Evolutionary conservation across 2,329 filamentous ascomycete species (phyloP).

Genomic region (Xylariales sp.): DNA sequence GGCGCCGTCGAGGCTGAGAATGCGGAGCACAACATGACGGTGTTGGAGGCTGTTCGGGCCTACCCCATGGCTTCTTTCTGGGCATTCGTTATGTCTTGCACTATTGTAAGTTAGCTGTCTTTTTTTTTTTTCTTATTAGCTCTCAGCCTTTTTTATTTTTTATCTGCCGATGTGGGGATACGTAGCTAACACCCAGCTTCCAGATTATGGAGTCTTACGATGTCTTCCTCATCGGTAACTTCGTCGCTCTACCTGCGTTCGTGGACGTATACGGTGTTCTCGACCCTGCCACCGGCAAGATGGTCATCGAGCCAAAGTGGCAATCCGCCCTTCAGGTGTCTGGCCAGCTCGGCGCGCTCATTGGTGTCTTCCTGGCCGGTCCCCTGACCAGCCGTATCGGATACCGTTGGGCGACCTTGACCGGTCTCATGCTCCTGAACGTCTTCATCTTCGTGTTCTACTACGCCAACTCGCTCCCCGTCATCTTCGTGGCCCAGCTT

Average conservation of each 20-base stretch:
- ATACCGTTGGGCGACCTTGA: conserved; percentile 24
- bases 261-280: conserved; percentile 38
- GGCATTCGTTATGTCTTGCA: conserved; percentile 34
- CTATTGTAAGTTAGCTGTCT: conserved; percentile 30
- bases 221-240: conserved; percentile 57
- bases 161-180: background rate
- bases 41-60: conserved; percentile 25
- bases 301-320: conserved; percentile 48
- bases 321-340: conserved; percentile 52
- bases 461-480: conserved; percentile 15
- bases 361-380: conserved; percentile 56
- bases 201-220: conserved; percentile 63
- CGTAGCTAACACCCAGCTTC: conserved; percentile 13
- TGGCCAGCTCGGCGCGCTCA: conserved; percentile 54
- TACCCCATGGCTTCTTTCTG: conserved; percentile 32
- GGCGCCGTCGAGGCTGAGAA: conserved; percentile 55
- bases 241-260: conserved; percentile 49
- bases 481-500: conserved; percentile 22
- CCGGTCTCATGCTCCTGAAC: conserved; percentile 20
- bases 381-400: conserved; percentile 52
- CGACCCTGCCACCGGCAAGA: conserved; percentile 15
- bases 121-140: conserved; percentile 9
- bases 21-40: conserved; percentile 27
- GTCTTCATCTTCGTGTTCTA: conserved; percentile 25
- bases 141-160: background rate